Evolutionary conservation across 148 eudicot species (phyloP), one percentile per base, ranked within the genome.

Genomic region (Nyssa sinensis): DNA sequence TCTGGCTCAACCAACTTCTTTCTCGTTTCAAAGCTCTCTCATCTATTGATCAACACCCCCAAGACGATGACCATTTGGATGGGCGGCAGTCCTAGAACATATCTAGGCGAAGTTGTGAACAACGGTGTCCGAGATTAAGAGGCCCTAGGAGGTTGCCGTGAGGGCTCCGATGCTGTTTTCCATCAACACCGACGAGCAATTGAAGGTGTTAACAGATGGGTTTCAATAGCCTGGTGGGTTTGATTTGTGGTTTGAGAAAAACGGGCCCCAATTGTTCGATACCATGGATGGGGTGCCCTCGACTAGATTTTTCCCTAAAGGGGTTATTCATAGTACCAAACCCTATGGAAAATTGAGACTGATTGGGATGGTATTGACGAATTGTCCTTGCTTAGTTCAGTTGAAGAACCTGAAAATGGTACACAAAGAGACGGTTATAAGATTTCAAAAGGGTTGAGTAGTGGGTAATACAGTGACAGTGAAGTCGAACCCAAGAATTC

Each of bases 141-240:
- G 96, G 47, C 98, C 98, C 0, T 93, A 96, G 96, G 98, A 93
- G 62, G 81, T 85, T 4, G 88, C 85, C 17, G 80, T 82, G 30
- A 80, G 72, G 19, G 84, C 84, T 0, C 89, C 91, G 0, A 84
- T 80, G n/a, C 71, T 93, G 47, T 93, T 93, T 73, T 89, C 96
- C 7, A 91, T 84, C 1, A 71, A 68, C 0, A 92, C 98, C 14
- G 98, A 93, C 72, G 96, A 93, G 66, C 98, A 93, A 63, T 70
- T 93, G 37, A 89, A 91, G 86, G 94, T 89, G 7, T 70, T 93
- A 55, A 96, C 98, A 0, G 98, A 93, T 69, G 68, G 98, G 75
- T 93, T 93, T 75, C 96, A 91, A n/a, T n/a, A n/a, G n/a, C n/a
- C n/a, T n/a, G n/a, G n/a, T n/a, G n/a, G n/a, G n/a, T n/a, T n/a